phyloP scores from a whole-genome alignment of 2,329 filamentous ascomycete genomes.

The Fusarium buxicola region DNA sequence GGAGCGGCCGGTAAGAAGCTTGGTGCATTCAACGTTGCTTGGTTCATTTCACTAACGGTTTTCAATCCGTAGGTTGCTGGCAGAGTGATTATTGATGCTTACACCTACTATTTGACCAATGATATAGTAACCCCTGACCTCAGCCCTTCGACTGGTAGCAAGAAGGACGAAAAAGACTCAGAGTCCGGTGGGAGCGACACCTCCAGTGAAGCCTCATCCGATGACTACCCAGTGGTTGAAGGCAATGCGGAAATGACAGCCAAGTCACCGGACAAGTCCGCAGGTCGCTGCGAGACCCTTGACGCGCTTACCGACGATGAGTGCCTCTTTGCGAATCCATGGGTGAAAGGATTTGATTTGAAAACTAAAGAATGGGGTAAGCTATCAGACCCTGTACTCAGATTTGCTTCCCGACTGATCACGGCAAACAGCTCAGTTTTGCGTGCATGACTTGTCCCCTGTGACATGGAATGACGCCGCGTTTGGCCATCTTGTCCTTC shows the following conservation, averaged over 20 bases:
- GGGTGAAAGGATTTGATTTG: constrained; percentile 53
- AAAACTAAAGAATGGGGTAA: constrained; percentile 47
- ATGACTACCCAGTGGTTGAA: background rate
- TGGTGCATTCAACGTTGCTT: background rate
- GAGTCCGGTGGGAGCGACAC: background rate
- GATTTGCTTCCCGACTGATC: background rate
- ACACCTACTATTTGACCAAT: constrained; percentile 51
- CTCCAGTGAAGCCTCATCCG: background rate
- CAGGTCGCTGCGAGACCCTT: constrained; percentile 42
- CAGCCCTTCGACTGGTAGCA: constrained; percentile 1
- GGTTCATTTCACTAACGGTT: too few species aligned
- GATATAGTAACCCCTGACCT: constrained; percentile 48
- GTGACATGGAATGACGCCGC: constrained; percentile 51
- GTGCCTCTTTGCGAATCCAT: constrained; percentile 51
- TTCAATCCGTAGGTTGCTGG: constrained; percentile 35
- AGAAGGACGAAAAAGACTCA: background rate
- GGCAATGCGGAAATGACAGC: constrained; percentile 12
- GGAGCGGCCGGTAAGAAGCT: constrained; percentile 40
- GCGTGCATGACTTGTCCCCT: background rate
- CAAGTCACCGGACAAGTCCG: background rate
- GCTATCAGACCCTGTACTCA: background rate
- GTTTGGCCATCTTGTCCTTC: constrained; percentile 53
- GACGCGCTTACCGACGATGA: constrained; percentile 49
- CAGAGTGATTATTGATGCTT: constrained; percentile 51
- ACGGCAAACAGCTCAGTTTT: background rate